These are phyloP conservation scores for Albophoma yamanashiensis DNA, from an alignment of 2,329 filamentous ascomycete species.

Conservation along the genomic window DNA sequence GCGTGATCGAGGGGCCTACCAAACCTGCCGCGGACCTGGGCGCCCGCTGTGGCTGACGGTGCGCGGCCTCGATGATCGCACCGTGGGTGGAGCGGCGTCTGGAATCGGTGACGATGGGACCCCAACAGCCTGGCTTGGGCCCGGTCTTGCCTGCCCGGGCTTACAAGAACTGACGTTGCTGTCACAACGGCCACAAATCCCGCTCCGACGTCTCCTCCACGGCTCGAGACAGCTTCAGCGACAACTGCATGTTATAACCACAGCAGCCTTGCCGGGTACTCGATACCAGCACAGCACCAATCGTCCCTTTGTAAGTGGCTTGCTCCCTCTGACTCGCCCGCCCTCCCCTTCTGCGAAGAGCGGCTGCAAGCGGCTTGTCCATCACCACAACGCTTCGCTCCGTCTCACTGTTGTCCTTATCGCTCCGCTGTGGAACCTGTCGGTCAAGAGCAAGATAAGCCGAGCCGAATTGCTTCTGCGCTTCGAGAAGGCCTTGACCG, in stretches of 20 bases:
- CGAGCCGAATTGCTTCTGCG: not conserved
- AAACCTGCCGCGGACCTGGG: not conserved
- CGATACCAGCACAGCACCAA: not conserved
- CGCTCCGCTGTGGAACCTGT: not conserved
- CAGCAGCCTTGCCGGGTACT: conserved; percentile 1
- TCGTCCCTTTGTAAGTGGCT: conserved; percentile 1
- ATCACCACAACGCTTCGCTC: not conserved
- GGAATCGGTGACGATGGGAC: conserved; percentile 1
- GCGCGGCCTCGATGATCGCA: not conserved
- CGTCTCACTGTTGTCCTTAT: not conserved
- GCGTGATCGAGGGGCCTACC: not conserved
- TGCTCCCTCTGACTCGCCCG: not conserved
- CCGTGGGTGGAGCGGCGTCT: conserved; percentile 5
- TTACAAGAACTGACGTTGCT: conserved; percentile 5
- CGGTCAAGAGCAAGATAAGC: not conserved
- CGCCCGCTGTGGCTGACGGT: not conserved
- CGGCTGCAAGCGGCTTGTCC: not conserved
- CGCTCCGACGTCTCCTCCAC: not conserved
- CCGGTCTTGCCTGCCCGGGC: not conserved
- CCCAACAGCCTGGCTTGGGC: not conserved
- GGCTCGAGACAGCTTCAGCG: not conserved
- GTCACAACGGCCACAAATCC: conserved; percentile 1
- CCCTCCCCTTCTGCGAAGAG: not conserved
- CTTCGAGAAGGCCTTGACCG: not conserved
- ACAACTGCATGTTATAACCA: conserved; percentile 2